Percentiles rank a stretch among this genome's conserved stretches.
Evolutionary conservation across 169 alveolate genomes (phyloP).

Genomic region (Eimeria maxima): DNA sequence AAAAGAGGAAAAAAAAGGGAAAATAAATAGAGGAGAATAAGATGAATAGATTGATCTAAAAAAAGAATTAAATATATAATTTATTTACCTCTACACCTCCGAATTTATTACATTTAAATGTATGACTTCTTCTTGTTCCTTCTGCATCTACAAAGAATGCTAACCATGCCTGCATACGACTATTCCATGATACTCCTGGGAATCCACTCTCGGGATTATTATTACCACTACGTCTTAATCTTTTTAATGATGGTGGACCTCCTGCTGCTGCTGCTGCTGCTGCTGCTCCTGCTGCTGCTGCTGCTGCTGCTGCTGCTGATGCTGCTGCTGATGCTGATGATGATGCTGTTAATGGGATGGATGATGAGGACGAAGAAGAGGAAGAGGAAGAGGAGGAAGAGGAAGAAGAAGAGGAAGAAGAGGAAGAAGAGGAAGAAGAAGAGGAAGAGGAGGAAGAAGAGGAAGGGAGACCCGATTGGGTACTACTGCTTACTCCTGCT

Average conservation of each 20-base stretch:
- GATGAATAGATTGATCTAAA: no score
- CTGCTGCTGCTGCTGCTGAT: not conserved
- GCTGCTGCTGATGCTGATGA: not conserved
- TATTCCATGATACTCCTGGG: constrained; percentile 82
- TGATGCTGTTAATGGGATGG: not conserved
- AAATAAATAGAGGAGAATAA: no score
- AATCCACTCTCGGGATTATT: constrained; percentile 80
- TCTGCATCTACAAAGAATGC: constrained; percentile 79
- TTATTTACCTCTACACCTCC: constrained; percentile 66
- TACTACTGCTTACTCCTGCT: no score
- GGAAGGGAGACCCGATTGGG: not conserved
- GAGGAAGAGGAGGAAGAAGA: not conserved
- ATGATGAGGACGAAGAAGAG: not conserved
- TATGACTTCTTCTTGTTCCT: constrained; percentile 78
- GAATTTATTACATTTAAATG: constrained; percentile 79
- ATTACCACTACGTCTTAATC: not conserved
- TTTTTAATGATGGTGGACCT: not conserved
- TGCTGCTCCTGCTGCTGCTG: not conserved
- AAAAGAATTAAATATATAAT: no score
- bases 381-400: no score
- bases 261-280: not conserved
- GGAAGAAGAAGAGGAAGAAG: no score
- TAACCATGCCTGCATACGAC: constrained; percentile 84
- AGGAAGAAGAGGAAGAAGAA: not conserved
- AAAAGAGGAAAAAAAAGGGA: no score